A percentile compares a stretch with the other conserved stretches of the same genome.
These are phyloP conservation scores for Lycium ferocissimum DNA, from an alignment of 257 asterid species.

Conservation along the genomic window DNA sequence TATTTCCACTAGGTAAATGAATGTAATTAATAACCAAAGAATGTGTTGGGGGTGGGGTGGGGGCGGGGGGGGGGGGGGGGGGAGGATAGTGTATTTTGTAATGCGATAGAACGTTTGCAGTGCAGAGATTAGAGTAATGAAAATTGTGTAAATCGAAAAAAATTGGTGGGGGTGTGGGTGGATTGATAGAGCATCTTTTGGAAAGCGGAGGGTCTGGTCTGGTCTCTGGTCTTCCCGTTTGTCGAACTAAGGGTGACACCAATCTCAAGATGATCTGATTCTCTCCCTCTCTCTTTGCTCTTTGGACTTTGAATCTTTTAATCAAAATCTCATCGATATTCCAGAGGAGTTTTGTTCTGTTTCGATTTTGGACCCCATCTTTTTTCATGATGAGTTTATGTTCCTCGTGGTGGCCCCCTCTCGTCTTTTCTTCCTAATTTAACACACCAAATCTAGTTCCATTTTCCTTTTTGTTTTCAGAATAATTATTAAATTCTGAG, in stretches of 20 bases:
- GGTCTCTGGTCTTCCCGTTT: conserved; percentile 63
- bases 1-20: not conserved
- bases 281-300: conserved; percentile 40
- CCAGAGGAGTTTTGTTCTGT: conserved; percentile 48
- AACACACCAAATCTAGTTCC: not conserved
- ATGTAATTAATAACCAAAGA: too few species aligned
- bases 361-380: conserved; percentile 36
- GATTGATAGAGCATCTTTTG: conserved; percentile 69
- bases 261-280: conserved; percentile 74
- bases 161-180: conserved; percentile 31
- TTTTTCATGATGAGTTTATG: conserved; percentile 20
- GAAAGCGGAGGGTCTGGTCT: conserved; percentile 50
- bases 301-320: conserved; percentile 55
- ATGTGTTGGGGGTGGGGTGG: too few species aligned
- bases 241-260: conserved; percentile 60
- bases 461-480: not conserved
- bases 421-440: conserved; percentile 16
- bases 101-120: not conserved
- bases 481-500: conserved; percentile 1
- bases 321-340: conserved; percentile 60
- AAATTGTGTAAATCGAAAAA: conserved; percentile 41
- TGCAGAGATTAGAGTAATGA: not conserved
- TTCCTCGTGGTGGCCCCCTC: conserved; percentile 14
- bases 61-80: too few species aligned
- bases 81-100: too few species aligned